Evolutionary conservation across 139 green algal genomes (phyloP), one percentile per base, ranked within the genome.

Genomic region (Tetradesmus obliquus): DNA sequence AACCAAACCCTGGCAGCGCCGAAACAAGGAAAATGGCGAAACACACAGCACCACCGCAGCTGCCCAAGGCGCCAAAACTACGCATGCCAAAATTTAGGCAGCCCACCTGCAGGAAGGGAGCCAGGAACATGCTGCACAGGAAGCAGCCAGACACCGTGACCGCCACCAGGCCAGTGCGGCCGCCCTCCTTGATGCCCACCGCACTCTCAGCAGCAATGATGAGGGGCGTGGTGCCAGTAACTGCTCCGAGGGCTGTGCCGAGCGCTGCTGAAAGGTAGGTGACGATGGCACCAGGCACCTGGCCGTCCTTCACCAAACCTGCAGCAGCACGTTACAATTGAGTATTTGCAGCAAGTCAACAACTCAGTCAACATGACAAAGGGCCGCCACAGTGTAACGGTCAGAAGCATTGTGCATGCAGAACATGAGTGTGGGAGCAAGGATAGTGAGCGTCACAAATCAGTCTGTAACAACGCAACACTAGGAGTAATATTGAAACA

Each of bases 161-260:
- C 2, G 91, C 94, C 82, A 94, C 92, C 53, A 96, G 88, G 2
- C 94, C 94, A 1, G 94, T 96, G 60, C 93, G 84, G 2, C 93
- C 94, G 22, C 94, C 94, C 84, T 96, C 93, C 91, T 95, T 95
- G 90, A 96, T 95, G 19, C 94, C 94, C 54, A 94, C 92, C 19
- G 94, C 94, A 80, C 87, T 93, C 90, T 96, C 94, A 45, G 93
- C 92, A 45, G 91, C 91, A 60, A 94, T 95, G 89, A 94, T 96
- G 82, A 96, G 87, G 0, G 94, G 93, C 0, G 92, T 95, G 17
- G 92, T 96, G 76, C 94, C 94, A 24, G 93, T 93, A 0, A 83
- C 15, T n/a, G 90, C 84, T 24, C 92, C 85, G 12, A 95, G 66
- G 7, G 92, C 90, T 1, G 91, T 94, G 79, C 87, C 91, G 1